These are phyloP conservation scores for Backusella westeae DNA, from an alignment of 192 early-diverging fungal species.

Conservation along the genomic window DNA sequence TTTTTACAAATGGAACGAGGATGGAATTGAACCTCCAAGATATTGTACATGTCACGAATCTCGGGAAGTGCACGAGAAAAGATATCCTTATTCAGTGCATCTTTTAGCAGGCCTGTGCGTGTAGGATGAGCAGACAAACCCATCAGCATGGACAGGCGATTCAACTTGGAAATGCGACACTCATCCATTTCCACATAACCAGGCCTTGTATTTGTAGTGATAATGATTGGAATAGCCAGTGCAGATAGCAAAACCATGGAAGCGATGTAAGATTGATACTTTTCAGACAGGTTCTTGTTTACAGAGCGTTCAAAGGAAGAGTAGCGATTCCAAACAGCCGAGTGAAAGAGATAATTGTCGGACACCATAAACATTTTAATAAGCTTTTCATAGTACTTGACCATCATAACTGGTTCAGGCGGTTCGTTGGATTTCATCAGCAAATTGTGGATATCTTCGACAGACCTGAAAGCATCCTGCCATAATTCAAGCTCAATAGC, in stretches of 20 bases:
- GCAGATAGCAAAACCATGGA: constrained; percentile 91
- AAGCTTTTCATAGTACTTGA: constrained; percentile 98
- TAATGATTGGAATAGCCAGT: constrained; percentile 94
- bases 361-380: constrained; percentile 94
- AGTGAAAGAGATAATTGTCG: constrained; percentile 97
- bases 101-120: constrained; percentile 85
- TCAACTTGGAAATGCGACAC: constrained; percentile 73
- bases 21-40: constrained; percentile 98
- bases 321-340: constrained; percentile 93
- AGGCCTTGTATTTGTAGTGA: constrained; percentile 69
- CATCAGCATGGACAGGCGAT: constrained; percentile 82
- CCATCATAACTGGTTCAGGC: constrained; percentile 92
- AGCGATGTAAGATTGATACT: constrained; percentile 86
- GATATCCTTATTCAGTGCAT: constrained; percentile 83
- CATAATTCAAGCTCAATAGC: constrained; percentile 96
- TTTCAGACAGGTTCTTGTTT: constrained; percentile 77
- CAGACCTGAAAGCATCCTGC: constrained; percentile 96
- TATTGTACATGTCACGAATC: constrained; percentile 88
- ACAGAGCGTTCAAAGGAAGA: constrained; percentile 71
- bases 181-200: constrained; percentile 69
- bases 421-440: constrained; percentile 86
- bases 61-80: constrained; percentile 83
- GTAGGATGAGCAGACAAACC: constrained; percentile 81
- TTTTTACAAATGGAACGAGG: constrained; percentile 97
- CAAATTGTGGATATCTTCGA: constrained; percentile 97